Base-by-base conservation (phyloP, 1,284 basidiomycete species). In the Rugosomyces carneus region DNA sequence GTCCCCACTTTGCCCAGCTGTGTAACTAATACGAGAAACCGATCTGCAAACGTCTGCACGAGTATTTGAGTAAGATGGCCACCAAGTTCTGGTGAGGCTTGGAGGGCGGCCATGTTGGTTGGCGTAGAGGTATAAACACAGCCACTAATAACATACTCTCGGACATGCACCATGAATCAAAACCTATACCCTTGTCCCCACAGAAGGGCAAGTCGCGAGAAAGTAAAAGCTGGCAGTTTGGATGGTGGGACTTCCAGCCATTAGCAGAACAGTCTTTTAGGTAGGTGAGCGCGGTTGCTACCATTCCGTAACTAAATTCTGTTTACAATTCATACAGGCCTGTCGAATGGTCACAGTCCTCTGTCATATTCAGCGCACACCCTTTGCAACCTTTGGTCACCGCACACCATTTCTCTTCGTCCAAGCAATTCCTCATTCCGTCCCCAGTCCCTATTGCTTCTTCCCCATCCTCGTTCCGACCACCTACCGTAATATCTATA, bases 1-100 rank as follows among this genome's bases (percentile, higher is more conserved):
- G 76, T 84, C 45, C 92, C 93, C 10, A 94, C 81, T 76, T 91
- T 93, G 23, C 88, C 89, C 44, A 89, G 57, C 65, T 95, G 93
- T 1, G 91, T 92, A 42, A 96, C 72, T 21, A 94, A 69, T 15
- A 95, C 80, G 16, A 96, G 67, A 7, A 82, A 69, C 31, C 89
- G 76, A 65, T 96, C 93, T 42, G 78, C 77, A 60, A 81, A 95
- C 0, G 70, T 68, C 57, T 94, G 89, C 1, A 94, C 62, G 24
- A 93, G 53, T 11, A 94, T 66, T 49, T 93, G 84, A 1, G 90
- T 95, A 5, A 64, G 63, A 15, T 72, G 61, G 11, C 78, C 86
- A 41, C 77, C 63, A 8, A 93, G 59, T 47, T 57, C 74, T 62
- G 38, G 73, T 57, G 51, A 71, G 59, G 57, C 76, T 46, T 68